phyloP scores from a whole-genome alignment of 2,329 filamentous ascomycete genomes.

The Penicillium sp. region DNA sequence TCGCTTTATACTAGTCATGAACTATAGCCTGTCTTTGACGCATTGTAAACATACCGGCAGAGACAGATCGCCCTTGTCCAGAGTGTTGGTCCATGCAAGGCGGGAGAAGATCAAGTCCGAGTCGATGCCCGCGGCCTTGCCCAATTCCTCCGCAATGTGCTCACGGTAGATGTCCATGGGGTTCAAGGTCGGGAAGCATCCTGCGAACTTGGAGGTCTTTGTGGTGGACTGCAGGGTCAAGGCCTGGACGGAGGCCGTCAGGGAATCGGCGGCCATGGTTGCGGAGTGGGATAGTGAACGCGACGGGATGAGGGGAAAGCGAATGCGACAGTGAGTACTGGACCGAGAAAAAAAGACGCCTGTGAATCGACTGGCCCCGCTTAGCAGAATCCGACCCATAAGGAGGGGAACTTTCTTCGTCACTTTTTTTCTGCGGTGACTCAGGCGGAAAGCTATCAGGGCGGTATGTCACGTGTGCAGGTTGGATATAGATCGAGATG shows the following conservation, averaged over 20 bases:
- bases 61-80: conserved; percentile 56
- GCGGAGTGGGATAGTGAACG: conserved; percentile 29
- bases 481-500: not conserved
- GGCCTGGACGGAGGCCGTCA: conserved; percentile 45
- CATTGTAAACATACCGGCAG: conserved; percentile 45
- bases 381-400: conserved; percentile 49
- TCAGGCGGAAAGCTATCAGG: conserved; percentile 40
- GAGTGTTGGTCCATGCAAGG: conserved; percentile 52
- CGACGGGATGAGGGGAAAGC: conserved; percentile 18
- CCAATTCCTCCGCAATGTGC: conserved; percentile 52
- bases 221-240: conserved; percentile 49
- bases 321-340: conserved; percentile 17
- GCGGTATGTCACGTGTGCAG: conserved; percentile 37
- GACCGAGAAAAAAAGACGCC: conserved; percentile 36
- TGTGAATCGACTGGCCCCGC: conserved; percentile 48
- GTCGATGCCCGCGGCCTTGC: conserved; percentile 47
- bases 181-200: conserved; percentile 53
- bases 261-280: conserved; percentile 43
- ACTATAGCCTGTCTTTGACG: not conserved
- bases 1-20: not conserved
- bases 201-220: conserved; percentile 47
- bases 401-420: conserved; percentile 38
- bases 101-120: conserved; percentile 47
- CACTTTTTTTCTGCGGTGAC: conserved; percentile 34
- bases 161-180: conserved; percentile 55